phyloP scores from a whole-genome alignment of 495 filamentous ascomycete species.

The Aspergillus olivimuriae region DNA sequence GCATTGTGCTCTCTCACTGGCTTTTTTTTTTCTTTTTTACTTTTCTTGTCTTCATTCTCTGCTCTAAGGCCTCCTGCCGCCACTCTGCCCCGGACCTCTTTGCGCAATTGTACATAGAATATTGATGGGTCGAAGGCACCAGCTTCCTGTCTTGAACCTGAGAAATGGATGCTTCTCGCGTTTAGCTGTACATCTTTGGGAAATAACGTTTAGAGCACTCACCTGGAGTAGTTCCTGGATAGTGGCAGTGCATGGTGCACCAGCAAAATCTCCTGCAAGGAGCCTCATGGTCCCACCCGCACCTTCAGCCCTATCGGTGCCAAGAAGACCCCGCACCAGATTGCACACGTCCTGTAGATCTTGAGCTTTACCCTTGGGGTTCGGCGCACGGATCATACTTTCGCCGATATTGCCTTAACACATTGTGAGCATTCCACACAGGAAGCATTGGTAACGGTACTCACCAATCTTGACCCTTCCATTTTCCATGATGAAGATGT shows the following conservation, averaged over 20 bases:
- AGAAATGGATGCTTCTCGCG: constrained; percentile 9
- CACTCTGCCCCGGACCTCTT: neutral
- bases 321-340: constrained; percentile 1
- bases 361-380: neutral
- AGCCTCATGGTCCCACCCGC: constrained; percentile 4
- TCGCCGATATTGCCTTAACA: constrained; percentile 4
- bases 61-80: neutral
- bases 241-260: neutral
- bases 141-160: neutral
- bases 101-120: constrained; percentile 4
- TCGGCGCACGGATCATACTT: constrained; percentile 2
- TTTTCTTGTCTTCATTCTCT: neutral
- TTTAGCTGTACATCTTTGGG: no score
- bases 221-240: constrained; percentile 4
- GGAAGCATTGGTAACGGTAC: neutral
- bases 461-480: constrained; percentile 6
- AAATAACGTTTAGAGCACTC: no score
- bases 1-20: no score
- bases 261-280: constrained; percentile 5
- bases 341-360: constrained; percentile 4
- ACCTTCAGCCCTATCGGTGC: neutral
- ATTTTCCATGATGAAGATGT: constrained; percentile 2
- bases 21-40: no score
- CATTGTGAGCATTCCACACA: neutral
- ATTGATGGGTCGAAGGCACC: constrained; percentile 7